Conservation (phyloP, 192 early-diverging fungal species). For the Cladochytrium replicatum region DNA sequence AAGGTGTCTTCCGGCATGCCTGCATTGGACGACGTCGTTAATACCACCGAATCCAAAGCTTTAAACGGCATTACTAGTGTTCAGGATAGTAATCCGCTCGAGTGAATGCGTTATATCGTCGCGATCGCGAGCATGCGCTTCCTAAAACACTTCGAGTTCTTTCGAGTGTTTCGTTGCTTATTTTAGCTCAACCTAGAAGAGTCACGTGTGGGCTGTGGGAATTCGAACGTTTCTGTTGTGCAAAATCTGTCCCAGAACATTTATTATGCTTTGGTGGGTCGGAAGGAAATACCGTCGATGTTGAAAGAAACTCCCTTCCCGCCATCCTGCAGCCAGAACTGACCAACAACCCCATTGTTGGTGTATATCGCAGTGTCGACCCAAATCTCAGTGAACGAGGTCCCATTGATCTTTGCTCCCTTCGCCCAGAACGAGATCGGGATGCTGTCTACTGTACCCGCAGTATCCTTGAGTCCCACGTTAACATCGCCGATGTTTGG, state of each 20-base stretch:
- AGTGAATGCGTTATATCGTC: too few relatives aligned
- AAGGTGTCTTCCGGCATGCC: conserved; percentile 59
- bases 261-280: neutral
- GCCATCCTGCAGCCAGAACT: neutral
- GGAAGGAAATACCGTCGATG: neutral
- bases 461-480: neutral
- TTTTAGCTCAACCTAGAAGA: too few relatives aligned
- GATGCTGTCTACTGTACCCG: neutral
- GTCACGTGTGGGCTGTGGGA: too few relatives aligned
- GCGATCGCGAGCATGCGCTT: too few relatives aligned
- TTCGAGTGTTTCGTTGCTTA: too few relatives aligned
- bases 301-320: neutral
- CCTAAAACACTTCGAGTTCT: too few relatives aligned
- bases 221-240: too few relatives aligned
- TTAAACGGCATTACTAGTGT: too few relatives aligned
- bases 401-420: neutral
- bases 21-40: conserved; percentile 55
- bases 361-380: neutral
- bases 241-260: too few relatives aligned
- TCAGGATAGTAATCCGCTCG: too few relatives aligned
- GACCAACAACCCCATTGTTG: neutral
- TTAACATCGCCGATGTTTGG: neutral
- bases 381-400: neutral
- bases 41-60: too few relatives aligned
- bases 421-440: neutral